Conservation (phyloP, 352 stramenopile species). For the Phytophthora pini region DNA sequence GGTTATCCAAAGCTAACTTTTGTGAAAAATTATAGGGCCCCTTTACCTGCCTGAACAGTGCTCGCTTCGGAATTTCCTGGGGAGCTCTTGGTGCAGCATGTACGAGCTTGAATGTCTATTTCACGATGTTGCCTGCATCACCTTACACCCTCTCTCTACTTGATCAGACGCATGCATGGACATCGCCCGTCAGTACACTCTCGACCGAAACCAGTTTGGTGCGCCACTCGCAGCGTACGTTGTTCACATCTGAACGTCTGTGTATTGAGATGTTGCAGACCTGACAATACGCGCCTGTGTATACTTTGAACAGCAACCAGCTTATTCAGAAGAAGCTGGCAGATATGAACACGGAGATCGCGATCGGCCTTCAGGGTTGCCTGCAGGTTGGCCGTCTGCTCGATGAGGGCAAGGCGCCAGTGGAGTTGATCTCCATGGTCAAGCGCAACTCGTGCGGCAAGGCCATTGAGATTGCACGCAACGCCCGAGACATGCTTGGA, state of each 20-base stretch:
- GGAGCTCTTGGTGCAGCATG: constrained; percentile 94
- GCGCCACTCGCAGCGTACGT: constrained; percentile 93
- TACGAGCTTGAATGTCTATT: constrained; percentile 34
- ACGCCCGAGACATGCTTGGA: constrained; percentile 96
- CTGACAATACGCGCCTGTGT: constrained; percentile 8
- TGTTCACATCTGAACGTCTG: neutral
- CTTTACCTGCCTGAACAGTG: constrained; percentile 98
- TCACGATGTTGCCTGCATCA: neutral
- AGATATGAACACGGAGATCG: constrained; percentile 97
- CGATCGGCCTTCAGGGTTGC: constrained; percentile 92
- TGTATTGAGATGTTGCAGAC: neutral
- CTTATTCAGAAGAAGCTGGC: constrained; percentile 98
- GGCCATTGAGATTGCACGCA: constrained; percentile 88
- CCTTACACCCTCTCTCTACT: neutral
- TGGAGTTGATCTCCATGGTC: constrained; percentile 51
- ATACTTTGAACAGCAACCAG: constrained; percentile 86
- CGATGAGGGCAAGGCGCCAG: constrained; percentile 32
- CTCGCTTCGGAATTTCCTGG: constrained; percentile 98
- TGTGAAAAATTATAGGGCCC: constrained; percentile 69
- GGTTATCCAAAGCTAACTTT: neutral
- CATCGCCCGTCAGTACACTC: constrained; percentile 94
- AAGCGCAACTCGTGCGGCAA: constrained; percentile 61
- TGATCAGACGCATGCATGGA: constrained; percentile 92
- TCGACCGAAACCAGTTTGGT: constrained; percentile 97
- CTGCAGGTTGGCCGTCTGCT: constrained; percentile 40